Percentiles rank a stretch among this genome's conserved stretches.
Conservation (phyloP, 805 yeast genomes). For the Metschnikowia bowlesiae region DNA sequence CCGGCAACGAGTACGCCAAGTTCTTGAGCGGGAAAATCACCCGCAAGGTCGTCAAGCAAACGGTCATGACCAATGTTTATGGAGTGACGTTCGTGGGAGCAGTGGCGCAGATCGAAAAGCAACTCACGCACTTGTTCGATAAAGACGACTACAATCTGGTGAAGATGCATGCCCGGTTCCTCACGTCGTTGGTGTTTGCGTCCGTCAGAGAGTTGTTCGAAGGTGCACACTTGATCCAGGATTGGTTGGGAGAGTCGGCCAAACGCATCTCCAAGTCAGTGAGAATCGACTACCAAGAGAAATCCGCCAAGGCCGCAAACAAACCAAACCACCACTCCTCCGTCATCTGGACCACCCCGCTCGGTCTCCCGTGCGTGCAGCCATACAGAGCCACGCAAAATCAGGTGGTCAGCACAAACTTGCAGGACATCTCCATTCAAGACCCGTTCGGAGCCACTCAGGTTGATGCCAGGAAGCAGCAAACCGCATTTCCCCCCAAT, state of each 20-base stretch:
- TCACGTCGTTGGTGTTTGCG: slow-evolving; percentile 73
- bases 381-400: slow-evolving; percentile 76
- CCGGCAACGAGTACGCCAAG: slow-evolving; percentile 52
- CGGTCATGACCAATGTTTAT: slow-evolving; percentile 97
- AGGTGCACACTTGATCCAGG: slow-evolving; percentile 93
- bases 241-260: slow-evolving; percentile 91
- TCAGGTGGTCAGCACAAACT: slow-evolving; percentile 68
- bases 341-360: slow-evolving; percentile 96
- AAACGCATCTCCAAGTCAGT: slow-evolving; percentile 73
- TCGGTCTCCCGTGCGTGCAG: slow-evolving; percentile 94
- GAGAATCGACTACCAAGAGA: slow-evolving; percentile 56
- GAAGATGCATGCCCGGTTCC: slow-evolving; percentile 42
- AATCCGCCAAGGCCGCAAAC: slow-evolving; percentile 26
- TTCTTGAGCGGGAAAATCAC: slow-evolving; percentile 58
- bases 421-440: slow-evolving; percentile 80
- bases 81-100: slow-evolving; percentile 97
- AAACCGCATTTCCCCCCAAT: slow-evolving; percentile 93
- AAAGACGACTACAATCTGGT: slow-evolving; percentile 33
- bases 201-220: slow-evolving; percentile 81
- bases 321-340: slow-evolving; percentile 71
- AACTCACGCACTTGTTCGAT: slow-evolving; percentile 57
- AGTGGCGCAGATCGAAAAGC: slow-evolving; percentile 77
- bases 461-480: slow-evolving; percentile 86
- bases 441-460: slow-evolving; percentile 84
- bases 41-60: slow-evolving; percentile 90